Evolutionary conservation across 768 basidiomycete species (phyloP).

Genomic region (Mycena galopus): DNA sequence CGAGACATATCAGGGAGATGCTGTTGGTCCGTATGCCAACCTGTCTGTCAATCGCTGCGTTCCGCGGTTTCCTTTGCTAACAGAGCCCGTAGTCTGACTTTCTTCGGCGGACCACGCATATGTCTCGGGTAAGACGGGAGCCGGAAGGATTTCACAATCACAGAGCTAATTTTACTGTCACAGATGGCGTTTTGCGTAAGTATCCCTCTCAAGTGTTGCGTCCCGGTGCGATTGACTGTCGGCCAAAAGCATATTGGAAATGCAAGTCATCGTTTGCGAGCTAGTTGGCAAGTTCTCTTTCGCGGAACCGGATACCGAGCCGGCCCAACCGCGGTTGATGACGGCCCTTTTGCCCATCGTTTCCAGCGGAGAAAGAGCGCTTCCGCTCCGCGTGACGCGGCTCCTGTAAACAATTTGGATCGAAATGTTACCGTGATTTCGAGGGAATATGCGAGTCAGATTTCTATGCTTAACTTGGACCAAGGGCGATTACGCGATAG

Average conservation of each 20-base stretch:
- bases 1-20: neutral
- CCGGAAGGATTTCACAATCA: neutral
- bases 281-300: neutral
- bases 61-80: neutral
- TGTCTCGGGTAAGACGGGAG: neutral
- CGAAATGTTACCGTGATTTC: too few relatives aligned
- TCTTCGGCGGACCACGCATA: neutral
- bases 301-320: neutral
- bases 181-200: slow-evolving; percentile 5
- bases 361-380: neutral
- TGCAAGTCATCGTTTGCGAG: slow-evolving; percentile 3
- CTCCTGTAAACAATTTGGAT: neutral
- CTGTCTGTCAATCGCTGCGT: slow-evolving; percentile 3
- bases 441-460: too few relatives aligned
- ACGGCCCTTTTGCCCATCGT: neutral
- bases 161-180: neutral
- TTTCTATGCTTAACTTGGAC: too few relatives aligned
- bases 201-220: neutral
- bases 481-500: too few relatives aligned
- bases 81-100: neutral
- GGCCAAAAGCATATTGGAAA: slow-evolving; percentile 2
- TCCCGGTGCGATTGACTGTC: neutral
- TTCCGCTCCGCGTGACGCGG: slow-evolving; percentile 10
- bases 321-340: neutral
- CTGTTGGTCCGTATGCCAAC: slow-evolving; percentile 25